Evolutionary conservation across 108 stramenopile species (phyloP).

Genomic region (Cyclotella kingstonii): DNA sequence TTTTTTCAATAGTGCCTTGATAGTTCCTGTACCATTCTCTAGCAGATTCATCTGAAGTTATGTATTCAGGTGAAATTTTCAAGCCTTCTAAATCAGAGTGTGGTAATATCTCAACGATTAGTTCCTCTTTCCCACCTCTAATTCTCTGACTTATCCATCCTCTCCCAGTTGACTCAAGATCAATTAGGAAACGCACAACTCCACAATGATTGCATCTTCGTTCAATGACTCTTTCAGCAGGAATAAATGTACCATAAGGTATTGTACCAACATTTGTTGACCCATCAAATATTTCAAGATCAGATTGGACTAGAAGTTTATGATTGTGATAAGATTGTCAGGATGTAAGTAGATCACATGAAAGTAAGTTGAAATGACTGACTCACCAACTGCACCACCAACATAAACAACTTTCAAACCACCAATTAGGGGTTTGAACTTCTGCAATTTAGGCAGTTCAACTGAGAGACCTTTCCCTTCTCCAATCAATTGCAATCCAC

Average conservation of each 20-base stretch:
- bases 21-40: slow-evolving; percentile 53
- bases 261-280: slow-evolving; percentile 72
- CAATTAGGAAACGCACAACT: slow-evolving; percentile 79
- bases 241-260: slow-evolving; percentile 60
- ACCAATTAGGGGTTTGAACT: slow-evolving; percentile 60
- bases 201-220: slow-evolving; percentile 86
- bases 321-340: neutral
- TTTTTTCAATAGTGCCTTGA: slow-evolving; percentile 2
- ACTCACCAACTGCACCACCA: slow-evolving; percentile 67
- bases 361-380: neutral
- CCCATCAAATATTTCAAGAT: slow-evolving; percentile 81
- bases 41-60: slow-evolving; percentile 68
- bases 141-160: slow-evolving; percentile 90
- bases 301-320: slow-evolving; percentile 57
- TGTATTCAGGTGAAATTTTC: slow-evolving; percentile 9
- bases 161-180: slow-evolving; percentile 51
- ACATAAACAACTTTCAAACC: slow-evolving; percentile 73
- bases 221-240: slow-evolving; percentile 63
- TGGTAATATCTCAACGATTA: slow-evolving; percentile 63
- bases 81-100: slow-evolving; percentile 16
- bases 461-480: slow-evolving; percentile 49
- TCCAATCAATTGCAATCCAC: slow-evolving; percentile 64
- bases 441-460: slow-evolving; percentile 53
- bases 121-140: slow-evolving; percentile 85
- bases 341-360: neutral